Evolutionary conservation across 2,329 filamentous ascomycete species (phyloP).

Genomic region (Pseudogymnoascus sp.): DNA sequence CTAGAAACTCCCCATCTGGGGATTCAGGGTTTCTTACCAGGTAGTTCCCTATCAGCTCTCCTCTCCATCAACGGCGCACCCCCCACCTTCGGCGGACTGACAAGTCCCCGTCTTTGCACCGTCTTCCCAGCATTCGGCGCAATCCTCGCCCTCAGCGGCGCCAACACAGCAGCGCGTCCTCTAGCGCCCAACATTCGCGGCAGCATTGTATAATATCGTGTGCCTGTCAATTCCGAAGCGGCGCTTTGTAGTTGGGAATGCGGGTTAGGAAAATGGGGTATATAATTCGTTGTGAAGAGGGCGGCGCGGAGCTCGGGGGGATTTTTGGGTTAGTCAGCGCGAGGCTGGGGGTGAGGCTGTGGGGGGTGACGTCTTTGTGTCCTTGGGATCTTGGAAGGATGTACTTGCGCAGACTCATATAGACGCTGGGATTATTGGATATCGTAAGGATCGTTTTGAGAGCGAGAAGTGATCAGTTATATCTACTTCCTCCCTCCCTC

Average conservation of each 20-base stretch:
- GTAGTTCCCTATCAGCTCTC: slow-evolving; percentile 58
- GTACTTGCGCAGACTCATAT: not conserved
- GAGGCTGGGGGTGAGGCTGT: not conserved
- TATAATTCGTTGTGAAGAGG: not conserved
- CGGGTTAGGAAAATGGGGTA: not conserved
- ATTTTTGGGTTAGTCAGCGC: slow-evolving; percentile 14
- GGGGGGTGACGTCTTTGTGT: slow-evolving; percentile 1
- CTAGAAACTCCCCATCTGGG: not conserved
- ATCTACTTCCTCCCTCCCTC: not conserved
- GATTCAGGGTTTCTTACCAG: slow-evolving; percentile 38
- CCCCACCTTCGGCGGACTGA: slow-evolving; percentile 50
- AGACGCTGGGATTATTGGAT: not conserved
- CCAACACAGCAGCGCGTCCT: slow-evolving; percentile 16
- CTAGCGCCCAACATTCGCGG: slow-evolving; percentile 24
- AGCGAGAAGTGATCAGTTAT: not conserved
- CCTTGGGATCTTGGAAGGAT: not conserved
- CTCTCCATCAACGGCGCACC: slow-evolving; percentile 60
- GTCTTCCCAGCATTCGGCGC: slow-evolving; percentile 12
- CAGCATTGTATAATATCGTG: slow-evolving; percentile 20
- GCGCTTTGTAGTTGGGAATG: not conserved
- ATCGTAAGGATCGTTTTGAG: not conserved
- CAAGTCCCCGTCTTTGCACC: slow-evolving; percentile 38
- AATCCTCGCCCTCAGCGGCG: slow-evolving; percentile 2
- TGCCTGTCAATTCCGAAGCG: not conserved
- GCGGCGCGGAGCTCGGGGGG: not conserved